Percentiles rank a stretch among this genome's conserved stretches.
These are phyloP conservation scores for Aureobasidium mangrovei DNA, from an alignment of 2,329 filamentous ascomycete species.

Conservation along the genomic window DNA sequence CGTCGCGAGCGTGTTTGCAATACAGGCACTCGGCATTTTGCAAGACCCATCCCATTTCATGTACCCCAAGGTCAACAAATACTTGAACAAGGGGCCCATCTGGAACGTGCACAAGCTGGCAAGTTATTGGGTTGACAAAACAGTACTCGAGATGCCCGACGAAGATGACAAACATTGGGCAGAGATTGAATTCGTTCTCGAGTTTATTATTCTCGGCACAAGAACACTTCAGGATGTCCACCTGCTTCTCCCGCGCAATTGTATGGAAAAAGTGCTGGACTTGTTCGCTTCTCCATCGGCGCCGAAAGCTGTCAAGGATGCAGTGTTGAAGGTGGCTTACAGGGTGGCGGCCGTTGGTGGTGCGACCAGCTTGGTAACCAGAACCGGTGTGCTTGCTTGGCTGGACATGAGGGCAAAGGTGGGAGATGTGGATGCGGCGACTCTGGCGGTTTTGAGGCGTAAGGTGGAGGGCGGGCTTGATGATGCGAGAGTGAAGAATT, in stretches of 20 bases:
- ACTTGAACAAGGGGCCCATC: slow-evolving; percentile 65
- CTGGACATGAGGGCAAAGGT: slow-evolving; percentile 52
- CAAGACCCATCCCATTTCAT: slow-evolving; percentile 70
- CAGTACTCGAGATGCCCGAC: slow-evolving; percentile 64
- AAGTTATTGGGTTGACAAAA: slow-evolving; percentile 55
- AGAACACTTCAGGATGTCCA: slow-evolving; percentile 50
- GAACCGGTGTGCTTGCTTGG: slow-evolving; percentile 69
- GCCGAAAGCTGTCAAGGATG: slow-evolving; percentile 46
- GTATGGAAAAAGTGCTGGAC: slow-evolving; percentile 67
- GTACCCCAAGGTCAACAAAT: slow-evolving; percentile 79
- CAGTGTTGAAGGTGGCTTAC: slow-evolving; percentile 55
- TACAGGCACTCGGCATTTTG: slow-evolving; percentile 60
- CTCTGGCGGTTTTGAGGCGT: slow-evolving; percentile 47
- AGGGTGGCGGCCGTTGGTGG: slow-evolving; percentile 61
- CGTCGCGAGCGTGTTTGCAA: slow-evolving; percentile 66
- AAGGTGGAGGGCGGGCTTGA: slow-evolving; percentile 59
- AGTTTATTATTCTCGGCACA: slow-evolving; percentile 61
- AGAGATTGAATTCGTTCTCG: slow-evolving; percentile 66
- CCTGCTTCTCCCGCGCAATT: slow-evolving; percentile 50
- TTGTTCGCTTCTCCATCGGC: slow-evolving; percentile 61
- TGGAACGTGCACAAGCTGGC: slow-evolving; percentile 57
- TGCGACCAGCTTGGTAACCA: slow-evolving; percentile 70
- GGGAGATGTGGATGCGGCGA: slow-evolving; percentile 39
- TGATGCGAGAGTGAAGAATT: slow-evolving; percentile 53
- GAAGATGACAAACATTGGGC: slow-evolving; percentile 64